Evolutionary conservation across 2,329 filamentous ascomycete genomes (phyloP), one percentile per base, ranked within the genome.

Genomic region (Fragosphaeria purpurea): DNA sequence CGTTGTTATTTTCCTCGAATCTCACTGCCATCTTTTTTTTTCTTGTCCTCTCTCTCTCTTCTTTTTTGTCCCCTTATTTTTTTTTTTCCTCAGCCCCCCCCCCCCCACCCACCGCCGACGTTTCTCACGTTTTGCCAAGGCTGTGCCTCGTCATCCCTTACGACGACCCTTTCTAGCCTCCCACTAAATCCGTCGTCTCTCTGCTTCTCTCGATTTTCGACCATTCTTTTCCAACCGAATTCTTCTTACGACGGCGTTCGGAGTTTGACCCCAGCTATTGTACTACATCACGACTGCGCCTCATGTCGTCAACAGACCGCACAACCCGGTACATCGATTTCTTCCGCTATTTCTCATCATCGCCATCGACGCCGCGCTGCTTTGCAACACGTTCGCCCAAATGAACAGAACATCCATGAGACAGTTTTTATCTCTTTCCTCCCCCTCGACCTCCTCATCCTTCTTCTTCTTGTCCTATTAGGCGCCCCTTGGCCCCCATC

Each of bases 1-100:
- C n/a, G 9, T 40, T 37, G n/a, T 48, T 44, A 13, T 7, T n/a
- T 32, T 37, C 37, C 4, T 22, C 33, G 38, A 34, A 9, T 7
- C 34, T 33, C 7, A 33, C 13, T 32, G 5, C 32, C 47, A 46
- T 44, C 55, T 50, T 50, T 39, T 45, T 51, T 44, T 50, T 48
- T 32, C 30, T 43, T 38, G 22, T 37, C 46, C 46, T 33, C 44
- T 43, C 34, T 35, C 30, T 40, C 6, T 44, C 33, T 39, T 39
- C 42, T 51, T 43, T 33, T 40, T 46, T n/a, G 11, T 9, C 22
- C 13, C 12, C 12, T 42, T 22, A 12, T 22, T 40, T 22, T 33
- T n/a, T 9, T 22, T 44, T n/a, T 34, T 33, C 10, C 39, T 34
- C 30, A 12, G 22, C 7, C 40, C 46, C 40, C 13, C 33, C 47